Evolutionary conservation across 768 basidiomycete species (phyloP).

Genomic region (Suillus alpinus): DNA sequence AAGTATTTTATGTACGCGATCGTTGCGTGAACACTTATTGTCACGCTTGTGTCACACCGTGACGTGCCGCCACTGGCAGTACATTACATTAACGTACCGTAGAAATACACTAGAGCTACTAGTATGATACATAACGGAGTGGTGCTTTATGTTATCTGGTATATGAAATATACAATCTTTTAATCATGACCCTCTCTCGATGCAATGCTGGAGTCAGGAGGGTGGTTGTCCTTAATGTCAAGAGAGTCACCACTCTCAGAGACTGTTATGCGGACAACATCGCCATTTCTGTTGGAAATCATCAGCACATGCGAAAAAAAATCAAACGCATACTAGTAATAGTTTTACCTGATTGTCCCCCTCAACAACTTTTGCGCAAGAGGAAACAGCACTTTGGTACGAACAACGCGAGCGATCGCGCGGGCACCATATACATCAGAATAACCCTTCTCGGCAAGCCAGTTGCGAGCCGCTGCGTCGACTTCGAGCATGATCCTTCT

Average conservation of each 20-base stretch:
- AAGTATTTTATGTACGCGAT: too few species aligned
- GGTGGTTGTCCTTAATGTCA: slow-evolving; percentile 62
- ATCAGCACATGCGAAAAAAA: background rate
- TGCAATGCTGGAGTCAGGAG: slow-evolving; percentile 36
- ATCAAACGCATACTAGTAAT: background rate
- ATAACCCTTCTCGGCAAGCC: slow-evolving; percentile 77
- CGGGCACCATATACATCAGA: slow-evolving; percentile 85
- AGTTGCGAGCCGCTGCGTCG: slow-evolving; percentile 54
- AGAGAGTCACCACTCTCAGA: slow-evolving; percentile 37
- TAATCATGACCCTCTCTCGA: background rate
- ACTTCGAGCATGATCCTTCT: slow-evolving; percentile 73
- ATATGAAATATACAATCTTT: background rate
- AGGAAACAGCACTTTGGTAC: slow-evolving; percentile 78
- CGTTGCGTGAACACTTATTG: too few species aligned
- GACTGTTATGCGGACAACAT: slow-evolving; percentile 58
- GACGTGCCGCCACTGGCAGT: too few species aligned
- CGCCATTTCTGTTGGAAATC: slow-evolving; percentile 48
- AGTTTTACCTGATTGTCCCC: slow-evolving; percentile 68
- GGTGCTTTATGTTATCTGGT: background rate
- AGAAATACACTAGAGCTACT: background rate
- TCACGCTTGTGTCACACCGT: too few species aligned
- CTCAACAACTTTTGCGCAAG: slow-evolving; percentile 76
- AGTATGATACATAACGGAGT: slow-evolving; percentile 1
- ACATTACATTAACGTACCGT: background rate
- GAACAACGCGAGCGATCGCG: slow-evolving; percentile 83